Evolutionary conservation across 2,329 filamentous ascomycete species (phyloP), one percentile per base, ranked within the genome.

Genomic region (Cytospora chrysosperma): DNA sequence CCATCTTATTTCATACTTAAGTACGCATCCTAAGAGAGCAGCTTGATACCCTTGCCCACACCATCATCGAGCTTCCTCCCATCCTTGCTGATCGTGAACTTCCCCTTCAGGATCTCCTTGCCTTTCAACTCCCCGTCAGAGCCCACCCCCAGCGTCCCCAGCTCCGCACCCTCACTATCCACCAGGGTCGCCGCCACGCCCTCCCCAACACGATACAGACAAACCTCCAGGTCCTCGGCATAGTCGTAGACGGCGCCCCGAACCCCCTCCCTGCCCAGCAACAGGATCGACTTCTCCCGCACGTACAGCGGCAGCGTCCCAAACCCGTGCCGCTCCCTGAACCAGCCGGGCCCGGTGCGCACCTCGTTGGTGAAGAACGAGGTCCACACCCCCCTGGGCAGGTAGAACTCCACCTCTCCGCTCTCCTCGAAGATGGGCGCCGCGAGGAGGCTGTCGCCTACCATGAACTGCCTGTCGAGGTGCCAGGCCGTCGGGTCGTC

Each of bases 381-480:
- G 30, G 81, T 80, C 82, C 82, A 79, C 69, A 71, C 73, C 59
- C 82, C 76, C 69, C 71, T 68, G 67, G 84, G 76, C 19, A 89
- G 76, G 72, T 92, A 92, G 72, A 90, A 89, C 62, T 88, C 84
- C 0, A 88, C 87, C 40, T 82, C 81, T 0, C 86, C 87, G 1
- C 80, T 79, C 71, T 89, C 84, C 13, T 83, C 81, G 65, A 88
- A 89, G 2, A 90, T 78, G 1, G 88, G 88, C 1, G 86, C 86
- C 6, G 86, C 85, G 9, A 92, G 75, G 37, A 92, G 73, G 57
- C 80, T 81, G 19, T 81, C 80, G 2, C 89, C 89, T n/a, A 92
- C 78, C 85, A 92, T 89, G 74, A 90, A 92, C 72, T 91, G 86
- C 34, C 86, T 83, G 73, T 92, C 89, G 53, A 90, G 79, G 58